Percentiles rank a stretch among this genome's conserved stretches.
These are phyloP conservation scores for Colletotrichum sp. DNA, from an alignment of 2,329 filamentous ascomycete species.

Conservation along the genomic window DNA sequence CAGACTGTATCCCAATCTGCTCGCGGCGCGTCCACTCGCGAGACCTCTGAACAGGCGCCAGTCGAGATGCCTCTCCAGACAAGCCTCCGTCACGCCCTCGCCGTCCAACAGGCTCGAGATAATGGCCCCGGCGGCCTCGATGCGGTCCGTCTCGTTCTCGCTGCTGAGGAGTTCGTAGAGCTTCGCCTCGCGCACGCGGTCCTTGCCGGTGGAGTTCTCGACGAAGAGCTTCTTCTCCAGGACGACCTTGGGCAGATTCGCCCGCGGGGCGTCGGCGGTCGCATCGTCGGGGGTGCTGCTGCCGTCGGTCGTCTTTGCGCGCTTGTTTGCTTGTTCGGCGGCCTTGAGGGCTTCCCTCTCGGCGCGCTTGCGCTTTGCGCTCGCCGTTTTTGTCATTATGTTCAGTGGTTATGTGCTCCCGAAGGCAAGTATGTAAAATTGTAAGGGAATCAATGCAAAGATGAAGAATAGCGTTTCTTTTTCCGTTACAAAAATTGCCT, in stretches of 20 bases:
- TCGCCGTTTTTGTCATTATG: constrained; percentile 23
- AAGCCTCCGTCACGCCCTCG: constrained; percentile 54
- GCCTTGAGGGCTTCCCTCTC: constrained; percentile 24
- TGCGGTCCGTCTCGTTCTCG: constrained; percentile 60
- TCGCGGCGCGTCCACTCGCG: constrained; percentile 87
- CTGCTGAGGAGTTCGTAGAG: constrained; percentile 68
- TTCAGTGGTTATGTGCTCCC: not conserved
- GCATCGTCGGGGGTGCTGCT: not conserved
- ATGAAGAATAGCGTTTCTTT: not conserved
- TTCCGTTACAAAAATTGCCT: not conserved
- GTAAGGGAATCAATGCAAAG: not conserved
- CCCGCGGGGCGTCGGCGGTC: not conserved
- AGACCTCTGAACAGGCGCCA: constrained; percentile 83
- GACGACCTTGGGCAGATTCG: constrained; percentile 27
- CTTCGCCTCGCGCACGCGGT: constrained; percentile 61
- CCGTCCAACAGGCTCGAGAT: constrained; percentile 59
- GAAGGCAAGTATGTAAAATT: accelerated
- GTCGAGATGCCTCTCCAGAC: constrained; percentile 64
- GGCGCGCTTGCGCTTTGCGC: constrained; percentile 25
- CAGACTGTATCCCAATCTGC: constrained; percentile 86
- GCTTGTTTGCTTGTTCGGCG: constrained; percentile 16
- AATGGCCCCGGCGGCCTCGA: constrained; percentile 64
- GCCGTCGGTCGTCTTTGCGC: constrained; percentile 31
- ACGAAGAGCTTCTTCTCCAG: constrained; percentile 50
- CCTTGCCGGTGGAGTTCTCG: constrained; percentile 55